Base-by-base conservation (phyloP, 345 rosid genomes). In the Ailanthus altissimus region DNA sequence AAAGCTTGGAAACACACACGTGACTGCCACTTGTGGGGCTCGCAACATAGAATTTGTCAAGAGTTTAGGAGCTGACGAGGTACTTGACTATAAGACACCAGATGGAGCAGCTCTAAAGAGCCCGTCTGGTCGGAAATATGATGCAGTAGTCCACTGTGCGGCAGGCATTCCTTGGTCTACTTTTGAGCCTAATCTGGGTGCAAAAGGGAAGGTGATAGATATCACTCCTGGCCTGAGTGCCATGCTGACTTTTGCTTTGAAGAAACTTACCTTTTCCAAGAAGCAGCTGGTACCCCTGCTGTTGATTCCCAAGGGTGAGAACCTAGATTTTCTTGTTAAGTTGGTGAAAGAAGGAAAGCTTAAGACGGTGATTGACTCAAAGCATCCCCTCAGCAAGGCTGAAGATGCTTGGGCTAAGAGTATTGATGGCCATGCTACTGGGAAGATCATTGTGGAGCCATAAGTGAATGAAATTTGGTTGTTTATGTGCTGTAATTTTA, bases 1-100 rank as follows among this genome's bases (percentile, higher is more conserved):
- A 0, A 93, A 93, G 80, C 86, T 91, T 18, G 94, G 84, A 38
- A 91, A 90, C 61, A 80, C 94, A 0, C 91, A 91, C 38, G 97
- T 91, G 79, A 91, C 98, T 1, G 97, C 97, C 50, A 89, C 98
- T 8, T 93, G 98, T 74, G 97, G 98, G 11, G 89, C 88, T 0
- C 84, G 93, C 40, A 91, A 93, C 87, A 18, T 93, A 8, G 92
- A 89, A 60, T 73, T 93, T 0, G 89, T 90, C 56, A 91, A 83
- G 83, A 89, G 92, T 69, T 83, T 91, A 18, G 98, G 94, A 6
- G 98, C 97, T 0, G 93, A 91, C 58, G 98, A 91, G 84, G 90
- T 91, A 82, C 86, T 93, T 2, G 94, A 93, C 84, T 89, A 93
- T 80, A 93, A 80, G 72, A 90, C 94, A n/a, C 89, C 92, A 0